Base-by-base conservation (phyloP, 2,329 filamentous ascomycete species). In the Neofusicoccum sp. region DNA sequence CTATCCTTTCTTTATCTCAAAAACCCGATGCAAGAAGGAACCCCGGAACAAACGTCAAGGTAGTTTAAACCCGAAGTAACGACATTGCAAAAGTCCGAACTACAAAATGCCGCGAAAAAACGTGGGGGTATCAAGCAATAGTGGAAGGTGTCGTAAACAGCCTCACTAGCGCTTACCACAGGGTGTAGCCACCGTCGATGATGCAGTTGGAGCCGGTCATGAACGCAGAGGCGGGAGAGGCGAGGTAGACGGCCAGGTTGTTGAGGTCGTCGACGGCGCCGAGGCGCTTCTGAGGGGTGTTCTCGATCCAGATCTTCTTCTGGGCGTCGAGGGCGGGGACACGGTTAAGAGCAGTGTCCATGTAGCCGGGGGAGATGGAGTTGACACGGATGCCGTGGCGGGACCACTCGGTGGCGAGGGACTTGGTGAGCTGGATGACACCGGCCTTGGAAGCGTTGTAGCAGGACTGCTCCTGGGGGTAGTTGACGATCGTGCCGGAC, bases 371-470 rank as follows among this genome's bases (percentile, higher is more conserved):
- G 6, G 87, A 90, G 76, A 93, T 91, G 75, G 86, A 88, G 83
- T 95, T 95, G 70, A 93, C 89, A 38, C 90, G 87, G 71, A 93
- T 91, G 68, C 83, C 82, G 76, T 91, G 83, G 77, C 90, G 89
- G 69, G 90, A 89, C 90, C 90, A 93, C 78, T 95, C 90, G 60
- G 89, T 89, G 44, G 89, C 90, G 26, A 95, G 84, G 3, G 89
- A 91, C 80, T 90, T 91, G 76, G 86, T 88, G 58, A 93, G 83
- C 77, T 90, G 87, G 66, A 91, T 84, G 38, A 92, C 88, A 68
- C 86, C 89, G 14, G 90, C 89, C 83, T 93, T 93, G 76, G 88
- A 90, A 31, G 89, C 89, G 71, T 93, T 93, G 84, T 93, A 93
- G 76, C 87, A 90, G 48, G 82, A 86, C 78, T 93, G 89, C 79